Evolutionary conservation across 805 yeast species (phyloP), one percentile per base, ranked within the genome.

Genomic region (Osmozyma mogii): DNA sequence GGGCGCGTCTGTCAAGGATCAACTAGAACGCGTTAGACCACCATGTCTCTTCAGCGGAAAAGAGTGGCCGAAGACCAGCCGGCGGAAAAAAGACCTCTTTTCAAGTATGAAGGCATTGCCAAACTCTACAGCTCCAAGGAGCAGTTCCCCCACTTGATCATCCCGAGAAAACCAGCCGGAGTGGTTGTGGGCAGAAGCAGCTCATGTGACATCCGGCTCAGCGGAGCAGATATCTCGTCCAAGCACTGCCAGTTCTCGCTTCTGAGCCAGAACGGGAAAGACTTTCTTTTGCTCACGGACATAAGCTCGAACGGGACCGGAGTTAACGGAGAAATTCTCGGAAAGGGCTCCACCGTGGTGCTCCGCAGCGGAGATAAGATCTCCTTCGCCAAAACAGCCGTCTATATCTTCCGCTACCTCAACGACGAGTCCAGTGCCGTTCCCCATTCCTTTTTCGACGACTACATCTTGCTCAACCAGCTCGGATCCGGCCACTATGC

Each of bases 401-500:
- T 65, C 1, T 74, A 60, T 37, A 52, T 74, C 10, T 70, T 74
- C 44, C 57, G 73, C 22, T 74, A 72, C 38, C 31, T 34, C 20
- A 44, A 31, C 28, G 61, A 57, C 49, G 40, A 32, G 12, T 38
- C 41, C 34, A 23, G 35, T 32, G n/a, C 38, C 25, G 20, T 31
- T 31, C 27, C 42, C 31, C 40, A 37, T 16, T 63, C 79, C 2
- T 73, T 81, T 31, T 72, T 68, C 37, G 82, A 78, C 44, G 68
- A 69, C 33, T 72, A 71, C 41, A 58, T 69, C 5, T 35, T 72
- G 12, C 84, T 83, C 1, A 64, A 61, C 32, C 72, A 76, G 38
- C 53, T 82, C 14, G 92, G 92, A 0, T 57, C 79, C 4, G 92
- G 92, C 1, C 89, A 82, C 52, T 82, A 82, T 45, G 89, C 92